Conservation (phyloP, 2,329 filamentous ascomycete species). For the Fusarium heterosporum region DNA sequence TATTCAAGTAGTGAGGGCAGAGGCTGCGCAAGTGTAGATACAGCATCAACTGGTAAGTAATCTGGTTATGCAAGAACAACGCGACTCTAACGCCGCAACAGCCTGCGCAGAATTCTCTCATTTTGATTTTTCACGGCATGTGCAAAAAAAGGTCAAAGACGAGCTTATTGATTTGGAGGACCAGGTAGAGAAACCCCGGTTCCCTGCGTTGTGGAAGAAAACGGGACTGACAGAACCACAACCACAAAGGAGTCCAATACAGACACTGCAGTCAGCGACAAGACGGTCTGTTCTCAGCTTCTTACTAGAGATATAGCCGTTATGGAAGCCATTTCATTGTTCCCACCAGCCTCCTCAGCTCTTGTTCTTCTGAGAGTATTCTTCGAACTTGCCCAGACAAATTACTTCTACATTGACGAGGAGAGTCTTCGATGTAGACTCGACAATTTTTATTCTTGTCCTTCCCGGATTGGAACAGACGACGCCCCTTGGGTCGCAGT, state of each 20-base stretch:
- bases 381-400: slow-evolving; percentile 41
- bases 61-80: not conserved
- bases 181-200: slow-evolving; percentile 8
- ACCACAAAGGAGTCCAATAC: slow-evolving; percentile 10
- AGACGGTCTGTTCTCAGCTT: slow-evolving; percentile 1
- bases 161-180: not conserved
- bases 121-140: slow-evolving; percentile 20
- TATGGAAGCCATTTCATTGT: slow-evolving; percentile 31
- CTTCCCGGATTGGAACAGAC: not conserved
- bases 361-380: slow-evolving; percentile 36
- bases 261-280: not conserved
- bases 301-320: slow-evolving; percentile 23
- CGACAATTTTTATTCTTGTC: slow-evolving; percentile 29
- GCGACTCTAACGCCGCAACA: not conserved
- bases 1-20: not conserved
- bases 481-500: slow-evolving; percentile 41
- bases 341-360: slow-evolving; percentile 28
- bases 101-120: slow-evolving; percentile 30
- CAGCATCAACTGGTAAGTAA: slow-evolving; percentile 4
- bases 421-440: slow-evolving; percentile 27
- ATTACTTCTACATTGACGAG: slow-evolving; percentile 44
- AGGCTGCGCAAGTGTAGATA: not conserved
- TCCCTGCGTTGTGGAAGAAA: not conserved
- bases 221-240: not conserved
- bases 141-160: slow-evolving; percentile 26